These are phyloP conservation scores for Intubia oerlemansii DNA, from an alignment of 2,329 filamentous ascomycete species.

Conservation along the genomic window DNA sequence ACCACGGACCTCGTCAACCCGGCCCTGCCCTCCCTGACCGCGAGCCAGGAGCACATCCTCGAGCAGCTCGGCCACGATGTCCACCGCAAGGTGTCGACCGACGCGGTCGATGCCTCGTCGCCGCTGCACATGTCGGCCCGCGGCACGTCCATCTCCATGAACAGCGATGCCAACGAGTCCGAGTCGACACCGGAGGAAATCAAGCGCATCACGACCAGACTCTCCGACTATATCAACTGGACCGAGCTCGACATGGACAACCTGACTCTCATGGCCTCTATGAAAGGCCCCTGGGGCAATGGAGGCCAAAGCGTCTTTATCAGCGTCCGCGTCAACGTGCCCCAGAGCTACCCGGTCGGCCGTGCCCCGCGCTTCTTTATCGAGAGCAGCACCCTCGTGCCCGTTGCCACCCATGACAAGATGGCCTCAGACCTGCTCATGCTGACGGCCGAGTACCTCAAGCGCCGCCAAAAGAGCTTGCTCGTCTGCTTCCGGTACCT, in stretches of 20 bases:
- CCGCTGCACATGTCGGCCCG: slow-evolving; percentile 28
- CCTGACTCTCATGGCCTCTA: slow-evolving; percentile 33
- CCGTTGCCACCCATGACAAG: slow-evolving; percentile 28
- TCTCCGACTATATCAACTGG: slow-evolving; percentile 43
- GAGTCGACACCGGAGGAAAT: slow-evolving; percentile 45
- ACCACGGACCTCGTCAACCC: slow-evolving; percentile 8
- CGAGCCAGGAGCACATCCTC: slow-evolving; percentile 1
- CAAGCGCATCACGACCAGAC: slow-evolving; percentile 35
- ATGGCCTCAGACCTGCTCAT: slow-evolving; percentile 34
- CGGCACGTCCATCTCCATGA: slow-evolving; percentile 25
- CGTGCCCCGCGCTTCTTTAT: slow-evolving; percentile 37
- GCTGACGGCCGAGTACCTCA: slow-evolving; percentile 31
- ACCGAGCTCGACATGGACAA: slow-evolving; percentile 43
- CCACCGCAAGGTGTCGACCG: slow-evolving; percentile 5
- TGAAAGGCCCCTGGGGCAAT: slow-evolving; percentile 42
- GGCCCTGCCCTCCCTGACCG: background rate
- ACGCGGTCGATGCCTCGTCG: slow-evolving; percentile 8
- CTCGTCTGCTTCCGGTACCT: slow-evolving; percentile 41
- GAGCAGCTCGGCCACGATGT: background rate
- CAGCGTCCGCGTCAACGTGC: slow-evolving; percentile 39
- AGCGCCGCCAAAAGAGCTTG: slow-evolving; percentile 37
- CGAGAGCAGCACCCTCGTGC: slow-evolving; percentile 40
- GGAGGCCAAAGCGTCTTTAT: slow-evolving; percentile 36
- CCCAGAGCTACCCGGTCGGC: slow-evolving; percentile 33
- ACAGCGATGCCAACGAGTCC: slow-evolving; percentile 34